Evolutionary conservation across 1,284 basidiomycete species (phyloP), one percentile per base, ranked within the genome.

Genomic region (Golubevia pallescens): DNA sequence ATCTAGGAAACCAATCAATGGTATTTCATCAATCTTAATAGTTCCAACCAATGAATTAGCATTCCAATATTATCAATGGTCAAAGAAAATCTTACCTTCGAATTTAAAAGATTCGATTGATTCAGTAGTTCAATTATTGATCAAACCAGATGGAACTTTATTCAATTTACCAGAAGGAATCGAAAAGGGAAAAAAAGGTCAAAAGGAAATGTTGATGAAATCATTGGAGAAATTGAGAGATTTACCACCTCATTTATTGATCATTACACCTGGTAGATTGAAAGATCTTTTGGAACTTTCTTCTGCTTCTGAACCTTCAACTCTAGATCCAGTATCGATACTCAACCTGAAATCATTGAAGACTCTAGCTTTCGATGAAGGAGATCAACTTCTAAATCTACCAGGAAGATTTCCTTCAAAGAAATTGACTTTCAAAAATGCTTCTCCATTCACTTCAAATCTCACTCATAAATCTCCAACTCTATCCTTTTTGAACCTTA

Each of bases 11-110:
- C 28, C 24, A 10, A 48, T 48, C 14, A 57, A 34, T 7, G 79
- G 73, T 7, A 77, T 78, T 20, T 67, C 73, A 0, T 75, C 77
- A 6, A 70, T 83, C 61, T 62, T 85, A 53, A 52, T 85, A 19
- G 82, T 85, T 2, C 81, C 82, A 0, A 75, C 71, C 60, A 80
- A 79, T 62, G 82, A 84, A 64, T 74, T 85, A 10, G 82, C 82
- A 1, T 56, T 62, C 1, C 82, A 85, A 58, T 83, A 83, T 61
- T 14, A 74, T 58, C 58, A 66, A 2, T 85, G 82, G 82, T 74
- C 76, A 0, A 72, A 68, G 5, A 34, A 62, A 6, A 66, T 85
- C 0, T 67, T 83, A 28, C 81, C 82, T 0, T 13, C 48, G 0
- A 60, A 63, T 14, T 58, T 60, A 13, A 20, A 71, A 16, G 58